Conservation (phyloP, 768 basidiomycete species). For the Amanita polypyramis region DNA sequence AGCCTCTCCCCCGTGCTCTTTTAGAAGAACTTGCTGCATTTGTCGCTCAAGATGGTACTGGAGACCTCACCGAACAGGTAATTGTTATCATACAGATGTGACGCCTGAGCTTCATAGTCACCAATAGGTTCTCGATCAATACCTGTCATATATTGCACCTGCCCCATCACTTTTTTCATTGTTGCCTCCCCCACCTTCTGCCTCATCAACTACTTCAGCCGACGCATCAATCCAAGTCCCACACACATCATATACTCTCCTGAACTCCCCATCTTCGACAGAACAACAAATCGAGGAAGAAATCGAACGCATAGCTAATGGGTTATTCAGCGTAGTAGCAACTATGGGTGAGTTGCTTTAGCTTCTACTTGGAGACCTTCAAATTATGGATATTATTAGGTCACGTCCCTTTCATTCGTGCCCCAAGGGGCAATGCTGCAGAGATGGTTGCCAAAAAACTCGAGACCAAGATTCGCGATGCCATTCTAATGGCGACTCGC, state of each 20-base stretch:
- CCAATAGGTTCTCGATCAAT: constrained; percentile 84
- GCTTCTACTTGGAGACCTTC: background rate
- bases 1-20: constrained; percentile 77
- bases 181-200: constrained; percentile 43
- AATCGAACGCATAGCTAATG: constrained; percentile 83
- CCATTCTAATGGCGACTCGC: constrained; percentile 60
- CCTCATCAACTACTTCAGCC: constrained; percentile 22
- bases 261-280: constrained; percentile 85
- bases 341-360: constrained; percentile 57
- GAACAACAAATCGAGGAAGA: constrained; percentile 91
- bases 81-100: constrained; percentile 9
- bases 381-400: constrained; percentile 31
- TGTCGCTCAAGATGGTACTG: constrained; percentile 76
- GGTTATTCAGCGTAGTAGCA: constrained; percentile 84
- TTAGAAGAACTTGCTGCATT: constrained; percentile 89
- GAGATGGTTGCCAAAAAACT: constrained; percentile 99
- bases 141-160: constrained; percentile 91
- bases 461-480: constrained; percentile 85
- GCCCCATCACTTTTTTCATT: constrained; percentile 90
- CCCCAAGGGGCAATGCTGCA: constrained; percentile 92
- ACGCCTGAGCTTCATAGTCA: constrained; percentile 5
- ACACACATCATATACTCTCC: constrained; percentile 66
- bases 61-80: constrained; percentile 74
- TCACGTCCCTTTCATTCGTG: constrained; percentile 89
- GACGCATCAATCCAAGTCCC: constrained; percentile 26